Base-by-base conservation (phyloP, 805 yeast genomes). In the Kuraishia piskuri region DNA sequence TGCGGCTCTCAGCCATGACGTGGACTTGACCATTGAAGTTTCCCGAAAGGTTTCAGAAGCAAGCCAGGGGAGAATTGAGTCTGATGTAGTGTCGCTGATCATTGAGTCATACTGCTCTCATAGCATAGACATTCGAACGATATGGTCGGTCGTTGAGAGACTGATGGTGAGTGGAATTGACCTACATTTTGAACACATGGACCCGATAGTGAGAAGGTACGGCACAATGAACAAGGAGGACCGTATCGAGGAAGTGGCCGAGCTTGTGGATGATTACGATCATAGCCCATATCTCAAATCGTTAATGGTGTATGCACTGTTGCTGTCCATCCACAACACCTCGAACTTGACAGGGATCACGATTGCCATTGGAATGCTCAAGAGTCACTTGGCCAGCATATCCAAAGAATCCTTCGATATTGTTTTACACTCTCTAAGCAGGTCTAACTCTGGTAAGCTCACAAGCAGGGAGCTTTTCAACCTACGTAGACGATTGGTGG, bases 401-500 rank as follows among this genome's bases (percentile, higher is more conserved):
- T 54, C 51, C 9, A 25, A 47, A 2, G 51, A 22, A 1, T 59
- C 61, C 36, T 58, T 57, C 37, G 54, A 56, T 22, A 46, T 63
- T 5, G 49, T 65, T 2, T 56, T 58, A 20, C 61, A 59, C 47
- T 53, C 51, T 19, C 50, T 61, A 2, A 50, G 59, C 0, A 53
- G 56, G 31, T 55, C 53, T 9, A 31, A 50, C 20, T 61, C 63
- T 2, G 51, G 50, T 23, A 66, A 65, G 31, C 46, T 62, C 2
- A 55, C 61, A 7, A 50, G 63, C 10, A 50, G 60, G 2, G 48
- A 50, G 23, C 12, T 65, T 5, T 22, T 54, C 3, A 44, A 53
- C 3, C 26, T 51, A 14, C 59, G 61, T 12, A 46, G 49, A 8
- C 12, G 50, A 14, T 40, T 50, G 5, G 46, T 50, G 2, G 23